Base-by-base conservation (phyloP, 148 eudicot species). In the Tetragonia tetragonoides region DNA sequence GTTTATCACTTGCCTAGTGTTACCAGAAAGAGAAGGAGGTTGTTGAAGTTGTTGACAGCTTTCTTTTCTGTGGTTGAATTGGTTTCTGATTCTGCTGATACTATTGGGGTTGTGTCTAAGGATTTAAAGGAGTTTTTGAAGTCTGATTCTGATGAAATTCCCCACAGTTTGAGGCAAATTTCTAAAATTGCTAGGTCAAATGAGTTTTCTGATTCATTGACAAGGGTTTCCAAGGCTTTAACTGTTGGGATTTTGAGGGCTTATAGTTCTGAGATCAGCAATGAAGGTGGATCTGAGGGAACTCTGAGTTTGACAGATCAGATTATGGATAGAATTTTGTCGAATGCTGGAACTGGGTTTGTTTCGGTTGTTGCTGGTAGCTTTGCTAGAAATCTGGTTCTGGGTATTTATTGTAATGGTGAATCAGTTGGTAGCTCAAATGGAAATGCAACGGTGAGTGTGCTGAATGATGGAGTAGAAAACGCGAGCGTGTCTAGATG, bases 351-450 rank as follows among this genome's bases (percentile, higher is more conserved):
- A 42, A 84, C 91, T 8, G 97, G 97, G 49, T 94, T 94, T 83
- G 95, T 80, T 74, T 92, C 98, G 6, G 89, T 84, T 70, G 83
- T 94, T 75, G 92, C 85, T 74, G 98, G 98, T 28, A 94, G 97
- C 75, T 90, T 92, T 83, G 98, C 98, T 1, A 85, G 92, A 66
- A 92, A 94, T 81, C 74, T 94, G 83, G 97, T 94, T 67, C 79
- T 83, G 75, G 97, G 87, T 10, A 87, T 87, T 79, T 86, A 83
- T 70, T 75, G 85, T 0, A 76, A 44, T 68, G 75, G 77, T 17
- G 82, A 70, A 57, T 64, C 34, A 56, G 59, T 1, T 39, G 75
- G 60, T 14, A 79, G 83, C 6, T 84, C 68, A 17, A 76, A 60
- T 79, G 86, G 74, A 24, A 61, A 75, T 39, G 46, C 75, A 24